phyloP scores from a whole-genome alignment of 345 rosid genomes.

The Leavenworthia alabamica region DNA sequence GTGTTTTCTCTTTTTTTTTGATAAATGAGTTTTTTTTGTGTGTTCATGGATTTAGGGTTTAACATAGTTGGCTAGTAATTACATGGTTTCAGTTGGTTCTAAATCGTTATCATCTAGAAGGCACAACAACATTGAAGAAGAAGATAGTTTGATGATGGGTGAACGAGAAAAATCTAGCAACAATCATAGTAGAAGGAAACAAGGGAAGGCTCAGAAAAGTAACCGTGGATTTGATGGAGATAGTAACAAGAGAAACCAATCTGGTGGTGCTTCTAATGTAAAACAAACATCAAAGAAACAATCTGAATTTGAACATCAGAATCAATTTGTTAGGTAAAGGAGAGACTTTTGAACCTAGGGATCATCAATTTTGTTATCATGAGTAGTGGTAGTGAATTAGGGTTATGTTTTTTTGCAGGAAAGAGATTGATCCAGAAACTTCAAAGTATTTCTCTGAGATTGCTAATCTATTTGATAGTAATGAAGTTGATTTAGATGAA shows the following conservation, averaged over 20 bases:
- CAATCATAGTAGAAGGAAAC: slow-evolving; percentile 33
- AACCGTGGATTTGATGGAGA: slow-evolving; percentile 45
- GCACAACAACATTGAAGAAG: slow-evolving; percentile 26
- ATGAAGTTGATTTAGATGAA: slow-evolving; percentile 68
- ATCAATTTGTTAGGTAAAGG: slow-evolving; percentile 50
- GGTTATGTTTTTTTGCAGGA: slow-evolving; percentile 45
- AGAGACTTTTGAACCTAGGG: not conserved
- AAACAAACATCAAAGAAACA: slow-evolving; percentile 34
- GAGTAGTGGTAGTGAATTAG: not conserved
- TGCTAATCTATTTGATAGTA: slow-evolving; percentile 71
- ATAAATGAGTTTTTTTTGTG: not conserved
- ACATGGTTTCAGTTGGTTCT: slow-evolving; percentile 54
- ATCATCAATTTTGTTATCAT: not conserved
- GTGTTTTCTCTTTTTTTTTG: slow-evolving; percentile 14
- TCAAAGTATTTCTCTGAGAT: slow-evolving; percentile 75
- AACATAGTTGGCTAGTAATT: not conserved
- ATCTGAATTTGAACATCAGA: slow-evolving; percentile 37
- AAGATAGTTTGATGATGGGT: slow-evolving; percentile 45
- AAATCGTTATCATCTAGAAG: slow-evolving; percentile 43
- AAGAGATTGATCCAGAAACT: slow-evolving; percentile 79
- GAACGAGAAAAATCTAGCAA: slow-evolving; percentile 39
- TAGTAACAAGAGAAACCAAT: slow-evolving; percentile 30
- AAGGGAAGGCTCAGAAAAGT: slow-evolving; percentile 42
- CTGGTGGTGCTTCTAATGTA: slow-evolving; percentile 24
- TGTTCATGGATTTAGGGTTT: not conserved